Evolutionary conservation across 2,329 filamentous ascomycete genomes (phyloP).

Genomic region (Beauveria bassiana): DNA sequence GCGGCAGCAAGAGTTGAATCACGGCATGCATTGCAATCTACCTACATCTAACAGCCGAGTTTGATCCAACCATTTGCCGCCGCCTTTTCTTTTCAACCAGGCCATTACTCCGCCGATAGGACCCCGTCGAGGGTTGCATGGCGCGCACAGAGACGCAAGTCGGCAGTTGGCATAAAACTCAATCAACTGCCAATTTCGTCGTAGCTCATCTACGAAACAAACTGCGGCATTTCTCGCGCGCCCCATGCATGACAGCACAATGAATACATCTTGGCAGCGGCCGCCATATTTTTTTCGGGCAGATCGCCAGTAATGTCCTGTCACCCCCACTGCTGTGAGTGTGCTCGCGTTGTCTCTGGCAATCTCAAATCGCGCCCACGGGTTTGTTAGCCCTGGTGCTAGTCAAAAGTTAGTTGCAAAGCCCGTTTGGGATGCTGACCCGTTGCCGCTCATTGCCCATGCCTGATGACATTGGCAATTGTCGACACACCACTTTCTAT

Average conservation of each 20-base stretch:
- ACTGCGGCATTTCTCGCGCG: conserved; percentile 1
- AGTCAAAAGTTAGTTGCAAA: background rate
- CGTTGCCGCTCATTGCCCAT: background rate
- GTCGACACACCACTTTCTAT: background rate
- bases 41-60: background rate
- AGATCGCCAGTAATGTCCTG: background rate
- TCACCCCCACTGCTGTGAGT: background rate
- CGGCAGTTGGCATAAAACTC: conserved; percentile 1
- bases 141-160: background rate
- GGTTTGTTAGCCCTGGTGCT: background rate
- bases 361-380: background rate
- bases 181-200: conserved; percentile 1
- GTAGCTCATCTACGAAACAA: background rate
- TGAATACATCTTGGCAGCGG: conserved; percentile 2
- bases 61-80: background rate
- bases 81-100: background rate
- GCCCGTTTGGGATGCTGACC: conserved; percentile 1
- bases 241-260: background rate
- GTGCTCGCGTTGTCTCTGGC: background rate
- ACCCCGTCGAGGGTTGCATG: background rate
- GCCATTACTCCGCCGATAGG: background rate
- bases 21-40: background rate
- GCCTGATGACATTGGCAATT: background rate
- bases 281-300: background rate
- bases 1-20: background rate